These are phyloP conservation scores for Phytophthora hibernalis DNA, from an alignment of 352 stramenopile genomes.

Conservation along the genomic window DNA sequence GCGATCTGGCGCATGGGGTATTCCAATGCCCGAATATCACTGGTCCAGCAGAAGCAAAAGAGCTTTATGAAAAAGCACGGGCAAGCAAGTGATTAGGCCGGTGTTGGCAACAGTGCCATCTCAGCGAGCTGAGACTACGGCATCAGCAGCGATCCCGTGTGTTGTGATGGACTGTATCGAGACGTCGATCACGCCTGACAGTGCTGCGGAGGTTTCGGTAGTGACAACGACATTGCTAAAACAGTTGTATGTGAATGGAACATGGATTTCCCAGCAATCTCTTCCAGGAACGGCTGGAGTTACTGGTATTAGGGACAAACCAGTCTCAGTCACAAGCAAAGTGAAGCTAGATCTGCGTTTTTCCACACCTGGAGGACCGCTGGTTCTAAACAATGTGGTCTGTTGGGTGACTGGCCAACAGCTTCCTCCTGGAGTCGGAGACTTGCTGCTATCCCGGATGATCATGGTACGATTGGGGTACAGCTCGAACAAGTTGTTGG, in stretches of 20 bases:
- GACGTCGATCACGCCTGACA: conserved; percentile 11
- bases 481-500: conserved; percentile 10
- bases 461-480: conserved; percentile 13
- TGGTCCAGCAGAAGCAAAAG: conserved; percentile 9
- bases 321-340: conserved; percentile 19
- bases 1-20: conserved; percentile 12
- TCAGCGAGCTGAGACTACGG: neutral
- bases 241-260: neutral
- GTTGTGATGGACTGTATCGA: conserved; percentile 10
- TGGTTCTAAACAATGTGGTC: conserved; percentile 18
- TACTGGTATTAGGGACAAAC: conserved; percentile 9
- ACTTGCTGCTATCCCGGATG: conserved; percentile 12
- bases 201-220: conserved; percentile 16
- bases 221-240: conserved; percentile 20
- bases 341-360: conserved; percentile 16
- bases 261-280: conserved; percentile 1
- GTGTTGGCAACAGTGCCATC: conserved; percentile 2
- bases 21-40: conserved; percentile 11
- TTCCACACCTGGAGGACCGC: conserved; percentile 4
- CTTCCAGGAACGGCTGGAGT: neutral
- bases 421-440: neutral
- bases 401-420: conserved; percentile 9
- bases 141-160: conserved; percentile 5
- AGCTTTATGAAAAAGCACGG: conserved; percentile 11
- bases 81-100: conserved; percentile 14